phyloP scores from a whole-genome alignment of 306 rosid genomes.

The Citrullus colocynthis region DNA sequence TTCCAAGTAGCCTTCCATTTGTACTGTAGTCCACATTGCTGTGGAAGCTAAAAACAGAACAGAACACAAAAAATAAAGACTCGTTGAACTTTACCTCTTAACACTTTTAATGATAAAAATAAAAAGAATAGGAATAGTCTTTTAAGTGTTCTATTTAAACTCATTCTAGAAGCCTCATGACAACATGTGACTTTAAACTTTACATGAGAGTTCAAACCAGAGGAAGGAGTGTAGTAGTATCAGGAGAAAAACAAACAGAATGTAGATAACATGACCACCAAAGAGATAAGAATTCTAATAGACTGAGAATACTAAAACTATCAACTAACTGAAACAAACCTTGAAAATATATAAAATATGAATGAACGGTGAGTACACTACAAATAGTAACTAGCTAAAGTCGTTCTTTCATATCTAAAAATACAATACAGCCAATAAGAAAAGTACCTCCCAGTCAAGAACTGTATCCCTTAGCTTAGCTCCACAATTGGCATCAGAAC shows the following conservation, averaged over 20 bases:
- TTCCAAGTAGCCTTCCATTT: background rate
- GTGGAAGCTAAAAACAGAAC: background rate
- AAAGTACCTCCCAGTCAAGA: slow-evolving; percentile 95
- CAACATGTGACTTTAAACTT: background rate
- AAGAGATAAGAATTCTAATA: background rate
- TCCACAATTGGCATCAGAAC: slow-evolving; percentile 60
- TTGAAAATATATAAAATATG: background rate
- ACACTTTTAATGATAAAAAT: background rate
- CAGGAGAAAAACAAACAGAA: background rate
- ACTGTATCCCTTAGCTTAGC: slow-evolving; percentile 79
- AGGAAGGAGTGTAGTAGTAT: background rate
- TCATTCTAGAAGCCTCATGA: too few species aligned
- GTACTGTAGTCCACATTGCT: background rate
- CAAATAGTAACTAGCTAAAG: background rate
- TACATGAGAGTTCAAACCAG: background rate
- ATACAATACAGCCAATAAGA: slow-evolving; percentile 9
- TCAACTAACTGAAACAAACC: background rate
- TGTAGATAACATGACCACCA: background rate
- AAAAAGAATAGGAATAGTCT: background rate
- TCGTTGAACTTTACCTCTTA: background rate
- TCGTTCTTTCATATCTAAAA: background rate
- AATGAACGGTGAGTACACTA: background rate
- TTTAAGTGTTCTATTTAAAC: background rate
- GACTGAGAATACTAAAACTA: background rate
- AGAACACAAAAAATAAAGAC: background rate